Conservation (phyloP, 441 rosid species). For the Erodium texanum region DNA sequence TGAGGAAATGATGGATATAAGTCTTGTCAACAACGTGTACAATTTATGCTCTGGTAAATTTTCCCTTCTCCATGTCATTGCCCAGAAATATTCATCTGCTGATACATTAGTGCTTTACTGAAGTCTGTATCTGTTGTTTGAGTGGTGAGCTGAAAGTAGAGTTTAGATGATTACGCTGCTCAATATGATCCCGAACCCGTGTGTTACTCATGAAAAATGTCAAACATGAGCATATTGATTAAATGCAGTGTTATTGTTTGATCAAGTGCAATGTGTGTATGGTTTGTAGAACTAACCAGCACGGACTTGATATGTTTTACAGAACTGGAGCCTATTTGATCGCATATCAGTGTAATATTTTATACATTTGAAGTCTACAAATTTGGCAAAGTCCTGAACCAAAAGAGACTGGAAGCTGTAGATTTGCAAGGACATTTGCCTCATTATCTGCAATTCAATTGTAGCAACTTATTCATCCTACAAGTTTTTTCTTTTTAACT, state of each 20-base stretch:
- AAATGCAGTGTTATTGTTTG: too few species aligned
- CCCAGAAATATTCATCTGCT: neutral
- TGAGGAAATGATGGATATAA: conserved; percentile 48
- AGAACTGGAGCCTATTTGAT: neutral
- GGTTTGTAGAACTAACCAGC: neutral
- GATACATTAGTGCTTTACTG: neutral
- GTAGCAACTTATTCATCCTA: neutral
- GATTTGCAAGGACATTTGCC: neutral
- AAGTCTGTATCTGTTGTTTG: too few species aligned
- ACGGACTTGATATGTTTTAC: neutral
- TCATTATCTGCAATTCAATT: neutral
- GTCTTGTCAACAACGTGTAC: conserved; percentile 22
- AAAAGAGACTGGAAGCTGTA: neutral
- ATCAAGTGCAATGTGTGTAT: neutral
- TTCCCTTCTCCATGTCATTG: neutral
- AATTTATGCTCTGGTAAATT: conserved; percentile 35
- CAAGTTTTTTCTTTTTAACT: neutral
- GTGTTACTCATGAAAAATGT: too few species aligned
- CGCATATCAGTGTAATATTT: neutral
- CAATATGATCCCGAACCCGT: neutral
- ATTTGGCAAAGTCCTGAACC: neutral
- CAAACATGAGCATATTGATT: neutral
- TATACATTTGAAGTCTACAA: neutral
- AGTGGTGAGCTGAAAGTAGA: neutral
- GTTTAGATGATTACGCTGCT: neutral